These are phyloP conservation scores for Acacia crassicarpa DNA, from an alignment of 306 rosid species.

Conservation along the genomic window DNA sequence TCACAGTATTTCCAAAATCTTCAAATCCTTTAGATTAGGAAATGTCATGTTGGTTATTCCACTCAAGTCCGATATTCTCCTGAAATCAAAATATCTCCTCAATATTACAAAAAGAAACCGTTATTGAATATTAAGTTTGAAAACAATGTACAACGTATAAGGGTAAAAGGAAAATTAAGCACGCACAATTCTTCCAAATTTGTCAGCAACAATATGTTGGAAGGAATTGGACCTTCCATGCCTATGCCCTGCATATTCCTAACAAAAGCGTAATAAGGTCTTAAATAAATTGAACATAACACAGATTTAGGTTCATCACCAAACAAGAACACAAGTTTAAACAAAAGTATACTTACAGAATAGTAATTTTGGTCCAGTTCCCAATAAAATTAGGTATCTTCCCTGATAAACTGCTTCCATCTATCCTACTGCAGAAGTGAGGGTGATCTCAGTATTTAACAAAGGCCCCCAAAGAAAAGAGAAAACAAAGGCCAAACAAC, in stretches of 20 bases:
- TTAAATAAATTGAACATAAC: not conserved
- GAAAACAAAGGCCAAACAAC: too few species aligned
- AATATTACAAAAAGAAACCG: not conserved
- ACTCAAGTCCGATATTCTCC: slow-evolving; percentile 78
- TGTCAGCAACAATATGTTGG: slow-evolving; percentile 44
- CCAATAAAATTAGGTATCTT: slow-evolving; percentile 66
- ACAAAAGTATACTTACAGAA: slow-evolving; percentile 49
- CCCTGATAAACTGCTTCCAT: slow-evolving; percentile 66
- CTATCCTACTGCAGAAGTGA: slow-evolving; percentile 59
- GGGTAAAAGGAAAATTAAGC: not conserved
- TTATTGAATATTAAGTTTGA: not conserved
- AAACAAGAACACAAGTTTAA: not conserved
- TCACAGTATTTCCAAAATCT: slow-evolving; percentile 42
- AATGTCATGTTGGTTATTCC: slow-evolving; percentile 46
- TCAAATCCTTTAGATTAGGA: slow-evolving; percentile 55
- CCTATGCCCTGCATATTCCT: slow-evolving; percentile 80
- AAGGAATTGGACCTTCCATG: slow-evolving; percentile 75
- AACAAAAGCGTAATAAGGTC: not conserved
- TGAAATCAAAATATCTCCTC: slow-evolving; percentile 39
- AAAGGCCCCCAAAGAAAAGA: too few species aligned
- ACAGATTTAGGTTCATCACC: not conserved
- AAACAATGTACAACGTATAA: not conserved
- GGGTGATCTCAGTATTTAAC: slow-evolving; percentile 11
- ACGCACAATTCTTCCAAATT: slow-evolving; percentile 54
- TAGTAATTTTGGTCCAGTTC: slow-evolving; percentile 53